phyloP scores from a whole-genome alignment of 2,329 filamentous ascomycete genomes.

The Colletotrichum sp. region DNA sequence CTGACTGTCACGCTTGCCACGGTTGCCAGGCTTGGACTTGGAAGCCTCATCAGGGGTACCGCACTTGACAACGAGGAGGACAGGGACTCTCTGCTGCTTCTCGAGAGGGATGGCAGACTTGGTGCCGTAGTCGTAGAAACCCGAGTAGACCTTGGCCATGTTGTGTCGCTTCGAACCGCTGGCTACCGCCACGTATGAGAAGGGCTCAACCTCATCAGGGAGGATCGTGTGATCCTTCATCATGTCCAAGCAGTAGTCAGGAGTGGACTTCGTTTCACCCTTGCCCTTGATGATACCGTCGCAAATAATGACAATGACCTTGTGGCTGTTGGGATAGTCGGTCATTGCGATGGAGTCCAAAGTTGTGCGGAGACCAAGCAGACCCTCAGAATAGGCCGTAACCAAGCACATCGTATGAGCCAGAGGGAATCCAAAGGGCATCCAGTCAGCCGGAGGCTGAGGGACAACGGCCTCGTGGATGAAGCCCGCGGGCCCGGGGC shows the following conservation, averaged over 20 bases:
- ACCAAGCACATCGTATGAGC: slow-evolving; percentile 94
- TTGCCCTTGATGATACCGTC: slow-evolving; percentile 98
- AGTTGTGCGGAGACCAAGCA: slow-evolving; percentile 89
- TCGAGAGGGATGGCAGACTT: slow-evolving; percentile 80
- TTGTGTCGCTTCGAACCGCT: slow-evolving; percentile 98
- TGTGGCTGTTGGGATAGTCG: slow-evolving; percentile 99
- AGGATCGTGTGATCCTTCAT: slow-evolving; percentile 88
- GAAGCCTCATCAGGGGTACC: slow-evolving; percentile 86
- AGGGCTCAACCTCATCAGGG: slow-evolving; percentile 83
- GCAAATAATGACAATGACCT: slow-evolving; percentile 93
- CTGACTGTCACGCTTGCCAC: slow-evolving; percentile 98
- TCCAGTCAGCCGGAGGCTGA: slow-evolving; percentile 95
- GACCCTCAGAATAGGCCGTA: slow-evolving; percentile 96
- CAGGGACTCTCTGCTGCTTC: slow-evolving; percentile 95
- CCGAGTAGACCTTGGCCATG: slow-evolving; percentile 98
- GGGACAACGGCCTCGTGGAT: slow-evolving; percentile 96
- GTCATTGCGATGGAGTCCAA: slow-evolving; percentile 96
- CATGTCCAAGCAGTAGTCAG: slow-evolving; percentile 90
- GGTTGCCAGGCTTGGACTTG: slow-evolving; percentile 90
- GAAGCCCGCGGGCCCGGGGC: slow-evolving; percentile 86
- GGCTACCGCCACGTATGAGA: slow-evolving; percentile 95
- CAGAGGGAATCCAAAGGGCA: slow-evolving; percentile 94
- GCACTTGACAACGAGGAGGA: slow-evolving; percentile 96
- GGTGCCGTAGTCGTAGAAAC: slow-evolving; percentile 95
- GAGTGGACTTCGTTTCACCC: slow-evolving; percentile 85